Evolutionary conservation across 2,329 filamentous ascomycete genomes (phyloP).

Genomic region (Paramyrothecium roridum): DNA sequence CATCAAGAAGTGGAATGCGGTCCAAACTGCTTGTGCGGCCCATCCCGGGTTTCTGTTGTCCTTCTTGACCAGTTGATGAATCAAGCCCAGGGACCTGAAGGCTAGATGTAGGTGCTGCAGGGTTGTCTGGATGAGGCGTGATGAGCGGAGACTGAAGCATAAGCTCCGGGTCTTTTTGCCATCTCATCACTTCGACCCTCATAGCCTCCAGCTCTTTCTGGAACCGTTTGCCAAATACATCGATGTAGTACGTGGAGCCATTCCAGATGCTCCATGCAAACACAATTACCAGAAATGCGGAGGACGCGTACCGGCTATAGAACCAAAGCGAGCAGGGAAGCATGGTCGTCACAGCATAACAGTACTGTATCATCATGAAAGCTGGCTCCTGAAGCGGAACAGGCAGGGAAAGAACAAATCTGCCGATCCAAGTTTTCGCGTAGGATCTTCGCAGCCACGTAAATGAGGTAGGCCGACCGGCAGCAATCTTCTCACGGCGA

Average conservation of each 20-base stretch:
- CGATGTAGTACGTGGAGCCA: constrained; percentile 95
- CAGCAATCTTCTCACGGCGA: constrained; percentile 91
- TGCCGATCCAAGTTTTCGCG: constrained; percentile 84
- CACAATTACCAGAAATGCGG: constrained; percentile 72
- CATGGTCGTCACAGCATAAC: constrained; percentile 89
- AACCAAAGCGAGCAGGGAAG: constrained; percentile 95
- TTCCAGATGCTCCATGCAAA: constrained; percentile 97
- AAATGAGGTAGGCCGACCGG: constrained; percentile 91
- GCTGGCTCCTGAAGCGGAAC: constrained; percentile 74
- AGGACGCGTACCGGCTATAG: constrained; percentile 77
- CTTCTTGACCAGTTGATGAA: constrained; percentile 1
- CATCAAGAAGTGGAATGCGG: constrained; percentile 55
- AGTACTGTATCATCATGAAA: constrained; percentile 96
- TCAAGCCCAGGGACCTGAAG: constrained; percentile 11
- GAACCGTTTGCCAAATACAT: constrained; percentile 94
- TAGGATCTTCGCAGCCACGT: constrained; percentile 95
- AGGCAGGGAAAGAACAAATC: constrained; percentile 76
- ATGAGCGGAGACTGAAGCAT: constrained; percentile 31
- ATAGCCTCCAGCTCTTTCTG: constrained; percentile 92
- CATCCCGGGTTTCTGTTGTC: constrained; percentile 10
- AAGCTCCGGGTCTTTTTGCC: constrained; percentile 64
- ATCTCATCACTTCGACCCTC: constrained; percentile 83
- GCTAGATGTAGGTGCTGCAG: constrained; percentile 8
- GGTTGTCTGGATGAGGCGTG: constrained; percentile 22
- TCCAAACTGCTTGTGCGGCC: constrained; percentile 38